Percentiles rank a stretch among this genome's conserved stretches.
phyloP scores from a whole-genome alignment of 2,329 filamentous ascomycete species.

The Trichoderma atroviride region DNA sequence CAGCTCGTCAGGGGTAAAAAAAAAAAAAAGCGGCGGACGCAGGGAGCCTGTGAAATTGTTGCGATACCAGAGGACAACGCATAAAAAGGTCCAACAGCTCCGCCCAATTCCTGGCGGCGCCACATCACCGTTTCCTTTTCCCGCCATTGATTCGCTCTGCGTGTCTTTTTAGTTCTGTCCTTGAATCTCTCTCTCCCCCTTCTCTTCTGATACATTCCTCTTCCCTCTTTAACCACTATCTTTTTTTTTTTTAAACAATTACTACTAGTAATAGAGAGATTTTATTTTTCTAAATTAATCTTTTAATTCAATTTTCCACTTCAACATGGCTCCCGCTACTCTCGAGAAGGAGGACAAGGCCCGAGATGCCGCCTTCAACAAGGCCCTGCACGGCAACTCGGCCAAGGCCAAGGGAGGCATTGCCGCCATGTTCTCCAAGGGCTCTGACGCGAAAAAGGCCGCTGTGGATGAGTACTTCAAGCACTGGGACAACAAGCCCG shows the following conservation, averaged over 20 bases:
- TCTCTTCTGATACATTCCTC: neutral
- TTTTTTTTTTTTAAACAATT: neutral
- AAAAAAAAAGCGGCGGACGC: slow-evolving; percentile 5
- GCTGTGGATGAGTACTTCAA: slow-evolving; percentile 94
- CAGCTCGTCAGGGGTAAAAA: slow-evolving; percentile 24
- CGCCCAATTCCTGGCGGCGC: slow-evolving; percentile 9
- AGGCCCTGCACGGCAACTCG: slow-evolving; percentile 78
- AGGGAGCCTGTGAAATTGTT: slow-evolving; percentile 13
- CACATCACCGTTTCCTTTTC: neutral
- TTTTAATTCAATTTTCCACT: slow-evolving; percentile 10
- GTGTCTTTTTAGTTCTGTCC: slow-evolving; percentile 4
- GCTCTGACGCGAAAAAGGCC: slow-evolving; percentile 71
- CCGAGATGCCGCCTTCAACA: slow-evolving; percentile 89
- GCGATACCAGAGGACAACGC: slow-evolving; percentile 18
- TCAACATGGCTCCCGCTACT: slow-evolving; percentile 25
- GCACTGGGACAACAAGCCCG: slow-evolving; percentile 89
- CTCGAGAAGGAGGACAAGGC: slow-evolving; percentile 66
- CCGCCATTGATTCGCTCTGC: neutral
- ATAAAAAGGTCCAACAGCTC: slow-evolving; percentile 22
- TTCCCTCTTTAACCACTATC: neutral
- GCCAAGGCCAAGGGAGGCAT: slow-evolving; percentile 72
- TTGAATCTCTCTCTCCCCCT: neutral
- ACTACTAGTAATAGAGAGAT: neutral
- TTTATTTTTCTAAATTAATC: neutral
- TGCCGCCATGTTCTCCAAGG: slow-evolving; percentile 83